Base-by-base conservation (phyloP, 176 grass and related monocot species). In the Saccharum officinarum region DNA sequence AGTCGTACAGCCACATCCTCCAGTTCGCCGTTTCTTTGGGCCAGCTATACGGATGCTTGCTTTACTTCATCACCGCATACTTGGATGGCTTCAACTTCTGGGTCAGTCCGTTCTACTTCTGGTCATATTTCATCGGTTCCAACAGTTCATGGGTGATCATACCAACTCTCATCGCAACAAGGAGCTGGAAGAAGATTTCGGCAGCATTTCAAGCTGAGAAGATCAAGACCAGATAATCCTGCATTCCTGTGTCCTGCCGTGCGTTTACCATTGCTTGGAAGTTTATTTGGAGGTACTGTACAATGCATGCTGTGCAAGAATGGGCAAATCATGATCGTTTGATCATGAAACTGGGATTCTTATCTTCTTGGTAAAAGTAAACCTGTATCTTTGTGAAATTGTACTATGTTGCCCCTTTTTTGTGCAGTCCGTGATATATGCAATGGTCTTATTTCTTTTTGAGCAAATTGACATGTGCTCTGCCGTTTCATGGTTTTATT, bases 21-120 rank as follows among this genome's bases (percentile, higher is more conserved):
- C 90, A 94, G 62, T 88, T 97, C 55, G 44, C 92, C 1, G 73
- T 92, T 5, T 95, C 83, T 69, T 41, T 98, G 9, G 87, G 89
- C 7, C 93, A 98, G 83, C 87, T 95, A 14, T 93, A 95, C 6
- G 95, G 95, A 41, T 93, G 91, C 73, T 14, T 95, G 8, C 69
- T 90, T 25, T 98, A 98, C 82, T 98, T 95, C 82, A 91, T 91
- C 49, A 98, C 93, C 0, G 87, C 95, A 20, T 95, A 86, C 40
- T 69, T 95, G 40, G 90, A 98, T 45, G 95, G 95, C 34, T 92
- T 92, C 87, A 92, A 95, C 82, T 93, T 98, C 76, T 83, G 92
- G 14, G n/a, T 40, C 49, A 92, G 92, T 13, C 76, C 86, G 2
- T 92, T 77, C 80, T 90, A 93, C 71, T 98, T 90, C 64, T 98